These are phyloP conservation scores for Claviceps africana DNA, from an alignment of 2,329 filamentous ascomycete genomes.

Conservation along the genomic window DNA sequence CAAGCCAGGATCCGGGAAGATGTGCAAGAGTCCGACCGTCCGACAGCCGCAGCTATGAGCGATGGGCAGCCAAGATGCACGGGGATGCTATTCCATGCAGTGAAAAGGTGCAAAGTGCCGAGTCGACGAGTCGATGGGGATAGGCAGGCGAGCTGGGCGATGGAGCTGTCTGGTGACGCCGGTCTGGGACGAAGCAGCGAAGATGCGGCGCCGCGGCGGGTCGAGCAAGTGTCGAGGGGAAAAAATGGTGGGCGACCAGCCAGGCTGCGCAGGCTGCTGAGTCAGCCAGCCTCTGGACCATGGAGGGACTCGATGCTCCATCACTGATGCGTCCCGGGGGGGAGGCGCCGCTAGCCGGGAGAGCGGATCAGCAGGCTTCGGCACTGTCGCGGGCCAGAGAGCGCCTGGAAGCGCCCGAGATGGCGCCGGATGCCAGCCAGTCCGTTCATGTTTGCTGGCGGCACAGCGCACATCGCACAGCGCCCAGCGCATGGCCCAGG, in stretches of 20 bases:
- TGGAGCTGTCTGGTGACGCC: too few species aligned
- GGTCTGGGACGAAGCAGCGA: neutral
- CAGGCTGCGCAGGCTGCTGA: neutral
- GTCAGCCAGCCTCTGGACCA: neutral
- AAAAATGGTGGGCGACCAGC: neutral
- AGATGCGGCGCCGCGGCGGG: too few species aligned
- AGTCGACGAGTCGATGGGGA: neutral
- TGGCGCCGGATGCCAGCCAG: too few species aligned
- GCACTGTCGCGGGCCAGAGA: too few species aligned
- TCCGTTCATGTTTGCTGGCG: too few species aligned
- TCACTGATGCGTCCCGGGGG: too few species aligned
- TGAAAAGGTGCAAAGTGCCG: neutral
- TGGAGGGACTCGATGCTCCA: neutral
- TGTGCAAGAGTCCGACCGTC: neutral
- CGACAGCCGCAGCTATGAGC: neutral
- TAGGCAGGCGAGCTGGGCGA: too few species aligned
- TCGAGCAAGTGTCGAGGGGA: neutral
- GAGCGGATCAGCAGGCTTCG: too few species aligned
- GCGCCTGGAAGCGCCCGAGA: too few species aligned
- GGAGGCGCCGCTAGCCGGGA: too few species aligned
- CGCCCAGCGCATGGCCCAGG: neutral
- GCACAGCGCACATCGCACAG: too few species aligned
- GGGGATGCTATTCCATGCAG: neutral
- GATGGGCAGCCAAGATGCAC: neutral
- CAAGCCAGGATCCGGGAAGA: neutral